phyloP scores from a whole-genome alignment of 2,329 filamentous ascomycete genomes.

The Neofusicoccum kwambonambiense region DNA sequence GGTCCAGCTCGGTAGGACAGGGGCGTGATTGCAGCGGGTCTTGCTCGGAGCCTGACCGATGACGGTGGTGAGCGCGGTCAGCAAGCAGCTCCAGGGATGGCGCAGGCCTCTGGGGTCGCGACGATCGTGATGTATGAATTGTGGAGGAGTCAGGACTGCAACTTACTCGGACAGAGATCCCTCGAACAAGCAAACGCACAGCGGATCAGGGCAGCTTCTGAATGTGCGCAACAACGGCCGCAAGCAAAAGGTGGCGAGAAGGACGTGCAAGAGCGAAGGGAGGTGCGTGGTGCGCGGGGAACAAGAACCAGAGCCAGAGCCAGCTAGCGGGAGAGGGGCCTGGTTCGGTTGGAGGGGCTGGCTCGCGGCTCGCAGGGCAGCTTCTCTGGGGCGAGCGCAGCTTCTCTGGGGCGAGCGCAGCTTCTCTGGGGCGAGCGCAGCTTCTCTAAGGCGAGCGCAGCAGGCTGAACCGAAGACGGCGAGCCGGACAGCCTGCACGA shows the following conservation, averaged over 20 bases:
- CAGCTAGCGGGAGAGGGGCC: background rate
- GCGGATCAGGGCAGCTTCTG: background rate
- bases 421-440: too few relatives aligned
- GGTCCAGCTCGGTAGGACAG: background rate
- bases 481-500: background rate
- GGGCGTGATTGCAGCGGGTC: background rate
- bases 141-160: background rate
- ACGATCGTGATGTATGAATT: slow-evolving; percentile 9
- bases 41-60: background rate
- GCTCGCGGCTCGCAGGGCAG: background rate
- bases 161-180: background rate
- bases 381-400: too few relatives aligned
- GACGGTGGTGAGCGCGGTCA: background rate
- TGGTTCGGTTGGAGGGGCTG: background rate
- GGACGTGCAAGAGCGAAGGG: background rate
- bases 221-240: background rate
- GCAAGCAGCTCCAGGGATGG: background rate
- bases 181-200: background rate
- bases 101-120: background rate
- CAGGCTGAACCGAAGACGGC: background rate
- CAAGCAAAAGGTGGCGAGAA: slow-evolving; percentile 2
- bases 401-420: too few relatives aligned
- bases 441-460: too few relatives aligned
- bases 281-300: slow-evolving; percentile 1
- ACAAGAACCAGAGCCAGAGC: background rate